These are phyloP conservation scores for Tanacetum coccineum DNA, from an alignment of 129 eudicot genomes.

Conservation along the genomic window DNA sequence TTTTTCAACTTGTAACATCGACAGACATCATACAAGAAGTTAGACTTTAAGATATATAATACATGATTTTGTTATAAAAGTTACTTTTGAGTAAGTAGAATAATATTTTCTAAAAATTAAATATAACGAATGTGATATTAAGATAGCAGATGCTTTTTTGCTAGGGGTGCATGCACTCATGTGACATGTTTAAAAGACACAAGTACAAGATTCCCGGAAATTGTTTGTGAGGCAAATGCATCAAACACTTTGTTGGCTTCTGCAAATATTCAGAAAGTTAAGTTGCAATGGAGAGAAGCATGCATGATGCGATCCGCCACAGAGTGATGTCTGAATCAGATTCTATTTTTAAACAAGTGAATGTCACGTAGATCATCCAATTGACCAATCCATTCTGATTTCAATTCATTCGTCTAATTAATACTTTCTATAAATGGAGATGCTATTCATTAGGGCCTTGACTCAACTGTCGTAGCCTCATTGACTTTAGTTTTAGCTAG, in stretches of 20 bases:
- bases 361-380: constrained; percentile 1
- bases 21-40: too few relatives aligned
- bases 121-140: neutral
- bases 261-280: constrained; percentile 5
- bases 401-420: neutral
- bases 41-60: too few relatives aligned
- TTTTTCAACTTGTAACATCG: too few relatives aligned
- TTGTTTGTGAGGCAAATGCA: constrained; percentile 2
- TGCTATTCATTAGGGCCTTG: too few relatives aligned
- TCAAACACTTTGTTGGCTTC: constrained; percentile 10
- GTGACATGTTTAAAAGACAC: constrained; percentile 14
- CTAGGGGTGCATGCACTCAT: neutral
- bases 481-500: too few relatives aligned
- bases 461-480: too few relatives aligned
- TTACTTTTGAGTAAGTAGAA: neutral
- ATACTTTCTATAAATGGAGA: too few relatives aligned
- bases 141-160: constrained; percentile 1
- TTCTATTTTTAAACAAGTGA: constrained; percentile 7
- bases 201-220: constrained; percentile 8
- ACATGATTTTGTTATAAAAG: too few relatives aligned
- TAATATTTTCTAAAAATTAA: too few relatives aligned
- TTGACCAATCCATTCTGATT: neutral
- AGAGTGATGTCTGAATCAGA: constrained; percentile 14
- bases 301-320: constrained; percentile 12
- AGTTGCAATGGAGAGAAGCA: constrained; percentile 11